These are phyloP conservation scores for Linum tenue DNA, from an alignment of 345 rosid species.

Conservation along the genomic window DNA sequence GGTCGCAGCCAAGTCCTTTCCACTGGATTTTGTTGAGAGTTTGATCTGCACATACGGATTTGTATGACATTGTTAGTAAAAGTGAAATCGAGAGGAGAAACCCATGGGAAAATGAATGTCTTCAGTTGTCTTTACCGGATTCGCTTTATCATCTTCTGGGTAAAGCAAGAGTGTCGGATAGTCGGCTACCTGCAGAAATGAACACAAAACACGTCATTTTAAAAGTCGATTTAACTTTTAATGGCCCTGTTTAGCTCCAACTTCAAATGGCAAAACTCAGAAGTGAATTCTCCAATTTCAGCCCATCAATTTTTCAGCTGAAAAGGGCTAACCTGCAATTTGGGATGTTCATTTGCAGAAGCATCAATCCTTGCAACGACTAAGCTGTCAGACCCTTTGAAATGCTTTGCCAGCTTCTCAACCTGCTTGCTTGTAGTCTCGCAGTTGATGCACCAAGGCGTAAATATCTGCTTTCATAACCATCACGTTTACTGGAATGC, in stretches of 20 bases:
- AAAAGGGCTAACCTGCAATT: constrained; percentile 41
- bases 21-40: constrained; percentile 44
- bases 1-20: constrained; percentile 43
- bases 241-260: too few species aligned
- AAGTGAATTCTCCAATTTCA: too few species aligned
- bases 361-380: constrained; percentile 80
- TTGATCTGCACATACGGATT: constrained; percentile 34
- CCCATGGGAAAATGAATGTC: neutral
- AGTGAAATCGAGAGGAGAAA: neutral
- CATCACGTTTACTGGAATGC: neutral
- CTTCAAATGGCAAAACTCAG: too few species aligned
- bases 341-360: constrained; percentile 74
- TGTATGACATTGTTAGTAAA: too few species aligned
- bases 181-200: constrained; percentile 47
- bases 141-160: constrained; percentile 49
- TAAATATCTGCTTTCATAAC: constrained; percentile 40
- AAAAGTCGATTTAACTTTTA: neutral
- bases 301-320: constrained; percentile 1
- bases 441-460: constrained; percentile 80
- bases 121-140: constrained; percentile 35
- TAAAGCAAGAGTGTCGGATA: constrained; percentile 61
- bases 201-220: neutral
- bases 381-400: constrained; percentile 50
- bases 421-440: constrained; percentile 64
- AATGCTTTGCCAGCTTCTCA: constrained; percentile 81